Evolutionary conservation across 352 stramenopile species (phyloP), one percentile per base, ranked within the genome.

Genomic region (Phytophthora capsici): DNA sequence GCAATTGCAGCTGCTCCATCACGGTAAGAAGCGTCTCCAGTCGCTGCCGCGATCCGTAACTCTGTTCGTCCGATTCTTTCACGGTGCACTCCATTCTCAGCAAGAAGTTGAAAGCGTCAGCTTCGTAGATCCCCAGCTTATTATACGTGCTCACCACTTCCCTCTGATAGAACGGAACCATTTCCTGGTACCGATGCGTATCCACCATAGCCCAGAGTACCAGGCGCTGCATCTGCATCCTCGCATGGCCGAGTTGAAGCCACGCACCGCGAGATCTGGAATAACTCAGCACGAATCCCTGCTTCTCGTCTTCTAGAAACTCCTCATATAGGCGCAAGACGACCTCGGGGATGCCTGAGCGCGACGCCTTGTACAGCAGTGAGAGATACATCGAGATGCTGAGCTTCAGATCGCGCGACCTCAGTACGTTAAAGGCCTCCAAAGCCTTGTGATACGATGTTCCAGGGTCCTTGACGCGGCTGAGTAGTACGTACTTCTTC

Each of bases 191-290:
- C 2, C 58, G 69, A 2, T 71, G 48, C 5, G 56, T 57, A 22
- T 80, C 58, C n/a, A 90, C 57, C 64, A 91, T 73, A 4, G 83
- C 71, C 83, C 83, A 91, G 3, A 91, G 65, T 69, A 87, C 71
- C 46, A 86, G 81, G 37, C 83, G 80, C 30, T 80, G 67, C 66
- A 91, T 78, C 50, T 91, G 80, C 60, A 86, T 61, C 17, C 75
- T 83, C 44, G 78, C 57, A 6, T 69, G 60, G 28, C 77, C 71
- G 44, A 85, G 58, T 52, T 51, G 75, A 5, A 64, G 38, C 78
- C 80, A 89, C 56, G 74, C 82, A 17, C 70, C 67, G 34, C 49
- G 50, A 1, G 73, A 59, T 20, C 55, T 69, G 52, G 60, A 16
- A 51, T 43, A 89, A 67, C 10, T 65, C 36, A 5, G 28, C 28